Conservation (phyloP, 2,329 filamentous ascomycete species). For the Penicillium hordei region DNA sequence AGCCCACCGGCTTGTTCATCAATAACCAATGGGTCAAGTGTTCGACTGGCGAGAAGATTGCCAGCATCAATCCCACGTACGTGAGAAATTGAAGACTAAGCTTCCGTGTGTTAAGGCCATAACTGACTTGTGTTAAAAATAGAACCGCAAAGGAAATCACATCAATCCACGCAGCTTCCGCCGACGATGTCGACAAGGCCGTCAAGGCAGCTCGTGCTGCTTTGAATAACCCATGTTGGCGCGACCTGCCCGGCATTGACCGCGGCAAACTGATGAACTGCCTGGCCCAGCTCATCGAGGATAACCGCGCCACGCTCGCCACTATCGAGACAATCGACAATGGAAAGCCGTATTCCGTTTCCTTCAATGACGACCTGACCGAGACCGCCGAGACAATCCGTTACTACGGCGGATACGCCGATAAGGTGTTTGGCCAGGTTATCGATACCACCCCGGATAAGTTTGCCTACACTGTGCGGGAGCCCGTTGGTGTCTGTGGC, state of each 20-base stretch:
- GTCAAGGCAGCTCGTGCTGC: conserved; percentile 36
- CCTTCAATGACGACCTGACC: conserved; percentile 25
- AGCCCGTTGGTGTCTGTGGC: conserved; percentile 74
- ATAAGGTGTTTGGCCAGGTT: conserved; percentile 84
- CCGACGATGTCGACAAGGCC: conserved; percentile 36
- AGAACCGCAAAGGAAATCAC: conserved; percentile 33
- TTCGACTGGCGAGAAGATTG: conserved; percentile 38
- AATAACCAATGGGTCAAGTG: conserved; percentile 46
- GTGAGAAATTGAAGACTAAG: neutral
- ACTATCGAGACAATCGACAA: conserved; percentile 73
- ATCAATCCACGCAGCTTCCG: conserved; percentile 32
- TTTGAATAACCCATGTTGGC: conserved; percentile 32
- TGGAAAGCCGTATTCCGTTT: conserved; percentile 54
- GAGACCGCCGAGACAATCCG: conserved; percentile 28
- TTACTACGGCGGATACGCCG: conserved; percentile 73
- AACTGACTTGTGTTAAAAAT: neutral
- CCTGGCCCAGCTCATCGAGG: conserved; percentile 62
- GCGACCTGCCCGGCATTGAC: conserved; percentile 47
- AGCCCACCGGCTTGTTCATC: conserved; percentile 47
- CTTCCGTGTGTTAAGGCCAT: neutral
- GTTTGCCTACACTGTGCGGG: conserved; percentile 75
- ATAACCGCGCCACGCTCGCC: conserved; percentile 59
- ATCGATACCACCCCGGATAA: conserved; percentile 71
- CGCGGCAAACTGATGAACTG: conserved; percentile 66
- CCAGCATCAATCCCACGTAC: conserved; percentile 37